phyloP scores from a whole-genome alignment of 2,329 filamentous ascomycete genomes.

The Pseudogymnoascus sp. region DNA sequence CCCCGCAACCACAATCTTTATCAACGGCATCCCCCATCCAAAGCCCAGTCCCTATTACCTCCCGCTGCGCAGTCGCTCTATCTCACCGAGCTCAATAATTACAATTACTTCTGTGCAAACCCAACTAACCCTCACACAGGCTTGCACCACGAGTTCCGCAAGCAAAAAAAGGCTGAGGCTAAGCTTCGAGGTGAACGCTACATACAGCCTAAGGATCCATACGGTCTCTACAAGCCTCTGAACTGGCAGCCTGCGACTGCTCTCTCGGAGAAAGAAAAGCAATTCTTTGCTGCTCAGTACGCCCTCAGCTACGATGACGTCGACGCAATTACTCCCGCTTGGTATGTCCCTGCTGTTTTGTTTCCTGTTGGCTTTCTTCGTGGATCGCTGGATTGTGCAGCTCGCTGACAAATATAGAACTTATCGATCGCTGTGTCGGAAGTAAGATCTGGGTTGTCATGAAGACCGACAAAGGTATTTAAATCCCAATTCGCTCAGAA shows the following conservation, averaged over 20 bases:
- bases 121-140: not conserved
- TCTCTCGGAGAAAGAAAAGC: not conserved
- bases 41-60: not conserved
- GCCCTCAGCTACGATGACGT: constrained; percentile 38
- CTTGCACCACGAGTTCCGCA: not conserved
- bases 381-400: not conserved
- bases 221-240: not conserved
- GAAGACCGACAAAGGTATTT: constrained; percentile 93
- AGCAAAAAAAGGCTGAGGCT: not conserved
- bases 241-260: no score
- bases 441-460: constrained; percentile 98
- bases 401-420: constrained; percentile 49
- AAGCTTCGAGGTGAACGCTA: not conserved
- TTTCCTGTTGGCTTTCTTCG: constrained; percentile 15
- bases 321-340: constrained; percentile 65
- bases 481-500: not conserved
- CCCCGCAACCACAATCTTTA: not conserved
- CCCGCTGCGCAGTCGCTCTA: not conserved
- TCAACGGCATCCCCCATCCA: not conserved
- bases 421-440: constrained; percentile 98
- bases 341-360: constrained; percentile 37
- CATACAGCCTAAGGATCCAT: not conserved
- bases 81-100: not conserved
- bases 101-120: not conserved
- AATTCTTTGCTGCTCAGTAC: not conserved